Base-by-base conservation (phyloP, 352 stramenopile genomes). In the Phytophthora quininea region DNA sequence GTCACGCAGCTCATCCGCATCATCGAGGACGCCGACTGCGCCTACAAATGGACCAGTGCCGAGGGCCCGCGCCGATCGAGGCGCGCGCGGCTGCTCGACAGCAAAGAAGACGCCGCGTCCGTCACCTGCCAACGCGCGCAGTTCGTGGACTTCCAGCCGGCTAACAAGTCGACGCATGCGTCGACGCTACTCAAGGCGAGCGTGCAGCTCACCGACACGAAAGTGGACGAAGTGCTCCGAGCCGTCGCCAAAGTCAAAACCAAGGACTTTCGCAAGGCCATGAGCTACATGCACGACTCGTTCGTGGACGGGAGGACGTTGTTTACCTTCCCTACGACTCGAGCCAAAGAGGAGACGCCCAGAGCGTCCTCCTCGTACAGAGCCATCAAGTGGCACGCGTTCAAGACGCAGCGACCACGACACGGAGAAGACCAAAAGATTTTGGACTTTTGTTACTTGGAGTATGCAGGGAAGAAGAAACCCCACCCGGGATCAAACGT, bases 341-440 rank as follows among this genome's bases (percentile, higher is more conserved):
- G 43, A 49, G 43, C 29, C 14, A 49, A 49, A 24, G 43, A 27
- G 6, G 47, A 11, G 14, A n/a, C 31, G 1, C 19, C 54, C 1
- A 50, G 70, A 53, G 73, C 76, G 7, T 55, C 70, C 12, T 84
- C 77, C 35, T 86, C 77, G 45, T 93, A 93, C 53, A 77, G 80
- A 10, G 83, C 82, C 5, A 90, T 93, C 46, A 93, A 93, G 57
- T 93, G 86, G 86, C 84, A 85, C 57, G 82, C 82, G 9, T 74
- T 89, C 37, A 76, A 81, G 35, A 71, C 58, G 1, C 67, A 67
- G 2, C 62, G 71, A 0, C 49, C 67, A 47, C 31, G 79, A 58
- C 57, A 74, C 58, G 45, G 64, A 33, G 62, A 78, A n/a, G 70
- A 80, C 2, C 33, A 79, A 27, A 84, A 86, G 57, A 67, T 80